phyloP scores from a whole-genome alignment of 1,284 basidiomycete species.

The Fomitopsis betulina region DNA sequence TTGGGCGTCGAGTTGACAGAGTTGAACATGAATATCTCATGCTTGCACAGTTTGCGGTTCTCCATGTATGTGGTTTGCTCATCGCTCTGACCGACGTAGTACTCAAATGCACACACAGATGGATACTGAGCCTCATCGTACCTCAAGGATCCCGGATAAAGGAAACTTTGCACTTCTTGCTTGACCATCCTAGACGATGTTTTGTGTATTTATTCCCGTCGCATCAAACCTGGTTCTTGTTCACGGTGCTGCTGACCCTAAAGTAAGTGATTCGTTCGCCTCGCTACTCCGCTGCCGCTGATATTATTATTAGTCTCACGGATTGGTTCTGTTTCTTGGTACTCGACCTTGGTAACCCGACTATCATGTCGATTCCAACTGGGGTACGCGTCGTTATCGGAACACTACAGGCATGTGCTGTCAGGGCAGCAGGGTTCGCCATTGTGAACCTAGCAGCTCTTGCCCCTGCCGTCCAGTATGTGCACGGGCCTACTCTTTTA shows the following conservation, averaged over 20 bases:
- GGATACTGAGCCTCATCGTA: slow-evolving; percentile 66
- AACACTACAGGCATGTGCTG: slow-evolving; percentile 73
- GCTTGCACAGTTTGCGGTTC: slow-evolving; percentile 49
- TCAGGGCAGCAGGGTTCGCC: slow-evolving; percentile 86
- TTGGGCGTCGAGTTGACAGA: neutral
- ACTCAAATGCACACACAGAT: slow-evolving; percentile 43
- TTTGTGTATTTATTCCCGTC: slow-evolving; percentile 95
- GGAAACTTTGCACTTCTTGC: slow-evolving; percentile 87
- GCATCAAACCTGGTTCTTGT: slow-evolving; percentile 92
- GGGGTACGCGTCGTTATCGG: slow-evolving; percentile 66
- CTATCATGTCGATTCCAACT: slow-evolving; percentile 66
- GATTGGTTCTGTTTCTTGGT: slow-evolving; percentile 88
- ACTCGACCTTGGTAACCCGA: slow-evolving; percentile 81
- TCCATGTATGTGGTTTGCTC: slow-evolving; percentile 44
- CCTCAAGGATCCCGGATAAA: slow-evolving; percentile 55
- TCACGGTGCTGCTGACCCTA: slow-evolving; percentile 62
- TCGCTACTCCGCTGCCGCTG: neutral
- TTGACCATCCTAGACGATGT: slow-evolving; percentile 95
- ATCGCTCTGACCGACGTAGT: neutral
- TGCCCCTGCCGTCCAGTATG: slow-evolving; percentile 67
- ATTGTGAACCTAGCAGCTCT: slow-evolving; percentile 68
- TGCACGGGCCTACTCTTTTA: neutral
- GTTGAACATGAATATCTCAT: neutral
- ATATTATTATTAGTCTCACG: slow-evolving; percentile 26
- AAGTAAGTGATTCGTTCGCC: slow-evolving; percentile 44